Evolutionary conservation across 2,329 filamentous ascomycete genomes (phyloP).

Genomic region (Xylaria hypoxylon): DNA sequence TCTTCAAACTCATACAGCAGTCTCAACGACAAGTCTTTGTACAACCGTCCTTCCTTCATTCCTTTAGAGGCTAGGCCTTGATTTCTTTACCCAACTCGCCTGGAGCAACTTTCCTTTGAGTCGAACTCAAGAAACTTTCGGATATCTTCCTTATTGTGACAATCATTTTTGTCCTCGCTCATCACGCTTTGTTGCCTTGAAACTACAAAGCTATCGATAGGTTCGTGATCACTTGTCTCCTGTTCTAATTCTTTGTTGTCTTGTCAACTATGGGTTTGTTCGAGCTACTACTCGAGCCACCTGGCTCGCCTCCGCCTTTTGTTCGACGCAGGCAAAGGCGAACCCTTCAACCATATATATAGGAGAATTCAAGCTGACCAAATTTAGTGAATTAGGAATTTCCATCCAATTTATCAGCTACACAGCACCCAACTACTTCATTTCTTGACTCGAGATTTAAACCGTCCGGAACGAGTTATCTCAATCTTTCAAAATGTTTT

Average conservation of each 20-base stretch:
- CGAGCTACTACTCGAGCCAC: conserved; percentile 15
- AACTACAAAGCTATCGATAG: conserved; percentile 46
- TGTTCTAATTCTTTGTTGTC: conserved; percentile 20
- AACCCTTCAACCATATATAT: conserved; percentile 18
- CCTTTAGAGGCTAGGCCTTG: conserved; percentile 54
- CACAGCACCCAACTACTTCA: conserved; percentile 44
- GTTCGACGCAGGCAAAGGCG: conserved; percentile 11
- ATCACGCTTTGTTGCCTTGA: conserved; percentile 42
- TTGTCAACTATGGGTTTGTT: conserved; percentile 39
- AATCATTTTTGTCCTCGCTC: conserved; percentile 40
- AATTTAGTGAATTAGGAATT: conserved; percentile 26
- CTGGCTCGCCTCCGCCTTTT: neutral
- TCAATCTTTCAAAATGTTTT: conserved; percentile 62
- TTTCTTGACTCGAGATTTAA: conserved; percentile 45
- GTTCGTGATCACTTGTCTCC: conserved; percentile 40
- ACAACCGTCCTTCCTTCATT: conserved; percentile 52
- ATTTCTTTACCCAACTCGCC: conserved; percentile 52
- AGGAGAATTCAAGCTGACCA: conserved; percentile 25
- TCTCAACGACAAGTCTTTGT: conserved; percentile 47
- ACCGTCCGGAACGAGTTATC: conserved; percentile 58
- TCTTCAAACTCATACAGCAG: conserved; percentile 49
- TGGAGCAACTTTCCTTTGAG: conserved; percentile 57
- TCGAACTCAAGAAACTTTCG: conserved; percentile 45
- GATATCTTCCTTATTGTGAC: conserved; percentile 43
- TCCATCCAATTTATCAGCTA: conserved; percentile 38